Base-by-base conservation (phyloP, 2,329 filamentous ascomycete species). In the Neonectria ditissima region DNA sequence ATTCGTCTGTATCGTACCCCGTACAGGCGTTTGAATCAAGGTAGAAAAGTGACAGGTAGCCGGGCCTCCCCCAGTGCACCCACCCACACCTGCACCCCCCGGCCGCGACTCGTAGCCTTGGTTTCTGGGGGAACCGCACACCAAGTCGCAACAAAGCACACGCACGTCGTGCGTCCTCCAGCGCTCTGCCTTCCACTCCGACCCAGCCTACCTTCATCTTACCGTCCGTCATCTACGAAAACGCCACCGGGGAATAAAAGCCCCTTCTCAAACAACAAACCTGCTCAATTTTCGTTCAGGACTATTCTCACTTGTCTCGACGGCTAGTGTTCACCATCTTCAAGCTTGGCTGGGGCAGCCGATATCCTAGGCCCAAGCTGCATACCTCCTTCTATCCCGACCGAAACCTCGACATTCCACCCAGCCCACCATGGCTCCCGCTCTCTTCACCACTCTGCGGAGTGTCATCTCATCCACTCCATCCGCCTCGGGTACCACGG, bases 361-460 rank as follows among this genome's bases (percentile, higher is more conserved):
- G 71, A 65, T 70, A 71, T 69, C 69, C 68, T 68, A 65, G n/a
- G 65, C 70, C 72, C 62, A 65, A 59, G 67, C 68, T 61, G n/a
- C 62, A 62, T 52, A 57, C 45, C 45, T 28, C 43, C 28, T 24
- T 41, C 34, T 13, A 41, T 56, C 37, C 20, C 44, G 43, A 61
- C 67, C 58, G 66, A 73, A 65, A 73, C 70, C 63, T 61, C 55
- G 56, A 22, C 59, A 69, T 70, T 64, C 62, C 62, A 64, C 26
- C 39, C 28, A 50, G 50, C 50, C 58, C 55, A 72, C 48, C 62
- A 80, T 80, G 82, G 82, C 82, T 59, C 82, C 83, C 41, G 77
- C 81, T 26, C 65, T 82, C 48, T 53, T 77, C 63, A 69, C 66
- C 26, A 67, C 73, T 51, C 58, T 81, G 44, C 69, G 78, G 58